A percentile compares a stretch with the other conserved stretches of the same genome.
Evolutionary conservation across 2,329 filamentous ascomycete genomes (phyloP).

Genomic region (Cladosporium colombiae): DNA sequence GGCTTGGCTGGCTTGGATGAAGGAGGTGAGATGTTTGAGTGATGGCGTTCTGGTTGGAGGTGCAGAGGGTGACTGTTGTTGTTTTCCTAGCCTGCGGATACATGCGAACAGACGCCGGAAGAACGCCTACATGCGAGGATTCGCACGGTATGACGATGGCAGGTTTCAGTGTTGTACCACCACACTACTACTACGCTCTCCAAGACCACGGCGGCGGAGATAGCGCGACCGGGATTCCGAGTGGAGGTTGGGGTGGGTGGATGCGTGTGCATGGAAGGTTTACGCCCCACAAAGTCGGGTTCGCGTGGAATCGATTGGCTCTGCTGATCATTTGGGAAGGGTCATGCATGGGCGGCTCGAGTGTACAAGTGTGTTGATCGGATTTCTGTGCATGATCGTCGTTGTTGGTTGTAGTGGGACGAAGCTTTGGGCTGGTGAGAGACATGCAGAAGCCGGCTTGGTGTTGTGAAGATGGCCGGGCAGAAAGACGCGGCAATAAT

Average conservation of each 20-base stretch:
- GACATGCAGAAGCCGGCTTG: no score
- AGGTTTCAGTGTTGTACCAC: background rate
- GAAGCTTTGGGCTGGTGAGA: background rate
- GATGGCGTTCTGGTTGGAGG: no score
- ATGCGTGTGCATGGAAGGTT: background rate
- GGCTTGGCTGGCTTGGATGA: background rate
- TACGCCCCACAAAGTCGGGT: background rate
- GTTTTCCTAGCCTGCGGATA: no score
- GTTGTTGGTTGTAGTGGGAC: no score
- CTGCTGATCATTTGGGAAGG: background rate
- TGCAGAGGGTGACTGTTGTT: no score
- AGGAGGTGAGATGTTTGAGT: no score
- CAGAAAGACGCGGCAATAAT: no score
- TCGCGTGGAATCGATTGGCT: conserved; percentile 5
- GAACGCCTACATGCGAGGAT: background rate
- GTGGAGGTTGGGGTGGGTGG: background rate
- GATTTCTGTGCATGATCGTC: no score
- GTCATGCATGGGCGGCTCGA: background rate
- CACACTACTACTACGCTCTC: background rate
- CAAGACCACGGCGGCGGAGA: background rate
- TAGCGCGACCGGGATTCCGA: background rate
- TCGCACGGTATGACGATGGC: background rate
- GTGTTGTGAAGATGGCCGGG: background rate
- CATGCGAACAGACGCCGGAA: no score
- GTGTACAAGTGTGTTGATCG: no score